phyloP scores from a whole-genome alignment of 2,329 filamentous ascomycete genomes.

The Lomentospora prolificans region DNA sequence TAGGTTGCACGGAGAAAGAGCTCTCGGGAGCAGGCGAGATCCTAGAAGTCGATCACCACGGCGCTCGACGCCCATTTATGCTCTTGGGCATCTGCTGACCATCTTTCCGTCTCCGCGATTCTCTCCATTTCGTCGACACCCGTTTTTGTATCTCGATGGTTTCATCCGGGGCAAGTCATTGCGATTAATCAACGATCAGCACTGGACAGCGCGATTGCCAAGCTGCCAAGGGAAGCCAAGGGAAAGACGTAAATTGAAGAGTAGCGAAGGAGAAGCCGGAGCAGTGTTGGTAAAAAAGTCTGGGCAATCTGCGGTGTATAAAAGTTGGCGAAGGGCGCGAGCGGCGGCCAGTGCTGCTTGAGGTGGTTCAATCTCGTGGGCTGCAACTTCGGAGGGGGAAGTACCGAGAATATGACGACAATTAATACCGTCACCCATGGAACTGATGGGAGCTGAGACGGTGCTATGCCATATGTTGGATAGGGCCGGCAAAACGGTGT shows the following conservation, averaged over 20 bases:
- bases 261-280: neutral
- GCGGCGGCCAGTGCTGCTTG: neutral
- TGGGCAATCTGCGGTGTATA: neutral
- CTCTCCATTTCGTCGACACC: neutral
- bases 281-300: neutral
- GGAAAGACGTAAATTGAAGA: neutral
- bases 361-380: neutral
- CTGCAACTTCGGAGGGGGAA: neutral
- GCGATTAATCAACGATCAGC: neutral
- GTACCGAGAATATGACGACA: neutral
- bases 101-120: neutral
- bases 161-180: neutral
- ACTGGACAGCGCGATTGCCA: neutral
- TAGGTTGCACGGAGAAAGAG: neutral
- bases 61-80: neutral
- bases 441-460: neutral
- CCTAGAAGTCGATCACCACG: neutral
- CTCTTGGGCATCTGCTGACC: neutral
- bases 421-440: neutral
- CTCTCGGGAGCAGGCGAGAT: neutral
- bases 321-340: neutral
- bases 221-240: constrained; percentile 3
- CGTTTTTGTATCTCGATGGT: neutral
- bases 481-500: neutral
- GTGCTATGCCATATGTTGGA: neutral